A percentile compares a stretch with the other conserved stretches of the same genome.
These are phyloP conservation scores for Fusarium sp. DNA, from an alignment of 2,329 filamentous ascomycete genomes.

Conservation along the genomic window DNA sequence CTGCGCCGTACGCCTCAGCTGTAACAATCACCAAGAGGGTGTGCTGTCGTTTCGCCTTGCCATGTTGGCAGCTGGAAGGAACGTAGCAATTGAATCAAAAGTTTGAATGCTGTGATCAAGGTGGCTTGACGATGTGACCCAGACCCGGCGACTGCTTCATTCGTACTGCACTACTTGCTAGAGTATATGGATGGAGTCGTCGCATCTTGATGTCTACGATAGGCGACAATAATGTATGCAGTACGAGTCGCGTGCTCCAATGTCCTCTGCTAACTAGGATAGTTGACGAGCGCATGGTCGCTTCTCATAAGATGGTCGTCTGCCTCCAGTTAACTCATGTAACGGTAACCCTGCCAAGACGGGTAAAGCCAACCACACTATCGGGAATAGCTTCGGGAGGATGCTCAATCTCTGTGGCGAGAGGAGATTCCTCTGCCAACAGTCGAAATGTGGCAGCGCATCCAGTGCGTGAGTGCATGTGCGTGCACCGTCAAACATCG, in stretches of 20 bases:
- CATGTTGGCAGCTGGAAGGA: background rate
- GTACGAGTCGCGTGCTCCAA: background rate
- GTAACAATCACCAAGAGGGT: background rate
- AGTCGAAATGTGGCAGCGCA: background rate
- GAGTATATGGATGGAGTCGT: no score
- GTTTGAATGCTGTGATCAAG: background rate
- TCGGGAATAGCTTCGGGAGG: background rate
- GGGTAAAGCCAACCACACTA: conserved; percentile 10
- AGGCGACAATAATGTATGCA: background rate
- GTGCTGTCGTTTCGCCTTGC: background rate
- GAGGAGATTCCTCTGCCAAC: background rate
- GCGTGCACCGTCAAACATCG: no score
- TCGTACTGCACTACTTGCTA: no score
- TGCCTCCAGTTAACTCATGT: conserved; percentile 20
- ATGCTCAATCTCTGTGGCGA: conserved; percentile 4
- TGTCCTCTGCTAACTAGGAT: background rate
- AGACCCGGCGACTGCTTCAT: no score
- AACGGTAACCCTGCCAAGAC: conserved; percentile 38
- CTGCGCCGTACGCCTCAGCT: conserved; percentile 16
- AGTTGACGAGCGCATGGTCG: background rate
- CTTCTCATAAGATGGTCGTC: background rate
- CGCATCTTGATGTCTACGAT: background rate
- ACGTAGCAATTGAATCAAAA: background rate
- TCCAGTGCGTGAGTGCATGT: background rate
- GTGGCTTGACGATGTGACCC: background rate